Percentiles rank a stretch among this genome's conserved stretches.
Evolutionary conservation across 2,329 filamentous ascomycete genomes (phyloP).

Genomic region (Monilinia aucupariae): DNA sequence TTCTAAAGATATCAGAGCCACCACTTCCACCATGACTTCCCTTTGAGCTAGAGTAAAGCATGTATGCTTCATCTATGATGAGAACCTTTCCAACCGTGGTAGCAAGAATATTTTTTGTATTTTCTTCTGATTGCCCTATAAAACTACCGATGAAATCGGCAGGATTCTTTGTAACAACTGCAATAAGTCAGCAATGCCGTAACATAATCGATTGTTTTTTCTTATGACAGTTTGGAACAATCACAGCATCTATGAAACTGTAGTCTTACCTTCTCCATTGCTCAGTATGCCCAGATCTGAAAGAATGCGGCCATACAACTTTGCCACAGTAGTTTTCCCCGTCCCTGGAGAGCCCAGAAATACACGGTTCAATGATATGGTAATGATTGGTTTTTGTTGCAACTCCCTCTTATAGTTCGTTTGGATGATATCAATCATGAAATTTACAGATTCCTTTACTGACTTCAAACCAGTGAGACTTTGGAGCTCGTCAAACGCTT

Average conservation of each 20-base stretch:
- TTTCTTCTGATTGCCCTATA: slow-evolving; percentile 62
- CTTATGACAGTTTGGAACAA: background rate
- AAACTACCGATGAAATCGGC: slow-evolving; percentile 63
- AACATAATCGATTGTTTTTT: background rate
- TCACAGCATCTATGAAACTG: background rate
- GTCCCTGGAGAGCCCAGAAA: slow-evolving; percentile 70
- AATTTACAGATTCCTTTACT: slow-evolving; percentile 57
- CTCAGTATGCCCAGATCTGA: slow-evolving; percentile 62
- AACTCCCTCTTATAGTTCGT: slow-evolving; percentile 64
- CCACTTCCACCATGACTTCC: slow-evolving; percentile 19
- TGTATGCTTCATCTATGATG: slow-evolving; percentile 76
- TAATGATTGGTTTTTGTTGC: slow-evolving; percentile 50
- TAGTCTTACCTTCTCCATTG: slow-evolving; percentile 56
- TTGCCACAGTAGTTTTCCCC: slow-evolving; percentile 71
- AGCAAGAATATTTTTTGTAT: slow-evolving; percentile 66
- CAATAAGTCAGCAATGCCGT: background rate
- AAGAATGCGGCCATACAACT: slow-evolving; percentile 64
- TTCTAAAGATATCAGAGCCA: slow-evolving; percentile 49
- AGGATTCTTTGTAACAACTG: slow-evolving; percentile 67
- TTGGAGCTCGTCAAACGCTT: slow-evolving; percentile 54
- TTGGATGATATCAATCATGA: slow-evolving; percentile 55
- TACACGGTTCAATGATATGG: slow-evolving; percentile 61
- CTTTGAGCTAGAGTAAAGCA: slow-evolving; percentile 44
- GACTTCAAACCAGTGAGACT: slow-evolving; percentile 51
- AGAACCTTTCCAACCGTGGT: slow-evolving; percentile 66